phyloP scores from a whole-genome alignment of 2,329 filamentous ascomycete species.

The Fusarium vanettenii region DNA sequence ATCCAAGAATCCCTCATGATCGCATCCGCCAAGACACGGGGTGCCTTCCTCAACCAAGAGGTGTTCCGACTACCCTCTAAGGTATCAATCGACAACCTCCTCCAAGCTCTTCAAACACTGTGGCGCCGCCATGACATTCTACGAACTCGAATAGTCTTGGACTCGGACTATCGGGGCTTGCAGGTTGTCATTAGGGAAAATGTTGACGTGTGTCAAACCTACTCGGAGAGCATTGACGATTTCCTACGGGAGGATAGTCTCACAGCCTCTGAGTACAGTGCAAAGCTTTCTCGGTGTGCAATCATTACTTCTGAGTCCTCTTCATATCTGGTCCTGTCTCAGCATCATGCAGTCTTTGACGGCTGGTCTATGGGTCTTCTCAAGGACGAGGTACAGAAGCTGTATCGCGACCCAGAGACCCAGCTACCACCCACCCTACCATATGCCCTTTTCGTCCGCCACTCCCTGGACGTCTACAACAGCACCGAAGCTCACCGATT shows the following conservation, averaged over 20 bases:
- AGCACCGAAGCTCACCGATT: not conserved
- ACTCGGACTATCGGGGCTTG: not conserved
- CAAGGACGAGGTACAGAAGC: not conserved
- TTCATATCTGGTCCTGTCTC: not conserved
- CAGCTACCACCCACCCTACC: not conserved
- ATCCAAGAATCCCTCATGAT: not conserved
- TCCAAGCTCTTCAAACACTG: no score
- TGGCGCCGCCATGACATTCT: not conserved
- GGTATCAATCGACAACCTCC: not conserved
- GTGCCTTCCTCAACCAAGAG: not conserved
- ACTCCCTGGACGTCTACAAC: not conserved
- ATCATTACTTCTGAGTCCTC: not conserved
- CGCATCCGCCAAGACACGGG: not conserved
- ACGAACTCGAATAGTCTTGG: not conserved
- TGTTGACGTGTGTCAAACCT: not conserved
- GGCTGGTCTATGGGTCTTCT: not conserved
- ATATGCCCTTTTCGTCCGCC: not conserved
- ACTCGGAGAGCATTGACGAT: not conserved
- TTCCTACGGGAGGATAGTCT: not conserved
- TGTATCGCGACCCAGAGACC: not conserved
- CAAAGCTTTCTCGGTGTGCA: not conserved
- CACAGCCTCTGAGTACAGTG: no score
- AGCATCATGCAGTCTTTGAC: not conserved
- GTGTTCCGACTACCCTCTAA: not conserved
- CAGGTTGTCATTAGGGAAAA: not conserved